These are phyloP conservation scores for Chlorella sp. DNA, from an alignment of 139 green algal genomes.

Conservation along the genomic window DNA sequence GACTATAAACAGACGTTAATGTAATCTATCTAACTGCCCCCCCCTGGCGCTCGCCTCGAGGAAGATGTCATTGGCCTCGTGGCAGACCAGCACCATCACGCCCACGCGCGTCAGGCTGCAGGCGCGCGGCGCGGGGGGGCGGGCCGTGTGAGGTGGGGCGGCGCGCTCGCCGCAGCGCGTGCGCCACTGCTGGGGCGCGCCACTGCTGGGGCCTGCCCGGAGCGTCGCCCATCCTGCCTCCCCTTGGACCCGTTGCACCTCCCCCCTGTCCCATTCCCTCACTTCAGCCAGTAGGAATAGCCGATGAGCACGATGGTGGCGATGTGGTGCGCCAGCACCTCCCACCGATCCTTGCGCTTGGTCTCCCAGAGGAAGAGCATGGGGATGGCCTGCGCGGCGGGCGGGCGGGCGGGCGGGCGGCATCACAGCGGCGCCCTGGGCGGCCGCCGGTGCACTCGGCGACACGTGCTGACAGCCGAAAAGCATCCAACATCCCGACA, in stretches of 20 bases:
- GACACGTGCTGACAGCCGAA: neutral
- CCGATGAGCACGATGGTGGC: constrained; percentile 77
- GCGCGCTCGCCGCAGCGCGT: no score
- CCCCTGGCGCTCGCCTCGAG: no score
- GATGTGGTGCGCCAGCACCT: constrained; percentile 82
- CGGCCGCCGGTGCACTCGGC: no score
- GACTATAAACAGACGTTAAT: no score
- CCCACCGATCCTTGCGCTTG: constrained; percentile 80
- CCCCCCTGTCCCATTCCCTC: neutral
- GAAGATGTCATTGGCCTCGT: constrained; percentile 90
- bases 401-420: no score
- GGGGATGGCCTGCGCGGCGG: constrained; percentile 40
- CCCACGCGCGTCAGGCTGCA: constrained; percentile 75
- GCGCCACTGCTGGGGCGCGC: no score
- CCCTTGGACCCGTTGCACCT: neutral
- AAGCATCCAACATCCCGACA: no score
- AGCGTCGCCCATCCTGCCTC: neutral
- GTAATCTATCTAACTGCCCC: no score
- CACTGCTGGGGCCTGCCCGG: no score
- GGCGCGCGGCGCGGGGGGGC: no score
- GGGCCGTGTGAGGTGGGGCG: no score
- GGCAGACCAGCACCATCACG: constrained; percentile 81
- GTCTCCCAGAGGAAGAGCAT: constrained; percentile 65
- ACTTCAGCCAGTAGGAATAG: constrained; percentile 67
- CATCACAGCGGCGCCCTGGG: no score